These are phyloP conservation scores for Candida incommunis DNA, from an alignment of 805 yeast species.

Conservation along the genomic window DNA sequence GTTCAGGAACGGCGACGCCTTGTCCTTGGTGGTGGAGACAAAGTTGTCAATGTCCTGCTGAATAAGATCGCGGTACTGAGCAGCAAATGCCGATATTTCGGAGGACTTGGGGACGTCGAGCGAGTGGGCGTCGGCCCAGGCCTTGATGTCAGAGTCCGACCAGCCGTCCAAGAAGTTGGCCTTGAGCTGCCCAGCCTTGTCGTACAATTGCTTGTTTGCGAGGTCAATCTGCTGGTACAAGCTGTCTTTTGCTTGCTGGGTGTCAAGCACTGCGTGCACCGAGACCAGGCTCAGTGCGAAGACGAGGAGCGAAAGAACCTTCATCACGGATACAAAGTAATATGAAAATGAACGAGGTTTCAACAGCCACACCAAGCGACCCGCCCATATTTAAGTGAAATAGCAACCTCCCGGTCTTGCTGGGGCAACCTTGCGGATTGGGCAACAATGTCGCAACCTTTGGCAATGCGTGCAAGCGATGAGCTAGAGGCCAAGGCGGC, in stretches of 20 bases:
- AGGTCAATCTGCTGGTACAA: background rate
- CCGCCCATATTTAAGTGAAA: too few species aligned
- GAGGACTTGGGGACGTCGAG: background rate
- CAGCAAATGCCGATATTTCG: background rate
- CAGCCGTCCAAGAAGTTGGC: background rate
- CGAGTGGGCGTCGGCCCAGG: conserved; percentile 1
- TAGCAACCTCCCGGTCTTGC: too few species aligned
- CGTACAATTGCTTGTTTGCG: background rate
- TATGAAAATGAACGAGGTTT: too few species aligned
- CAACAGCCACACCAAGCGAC: too few species aligned
- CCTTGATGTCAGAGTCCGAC: background rate
- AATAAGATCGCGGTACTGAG: background rate
- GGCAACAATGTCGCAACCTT: too few species aligned
- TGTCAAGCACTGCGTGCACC: background rate
- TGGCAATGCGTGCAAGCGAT: too few species aligned
- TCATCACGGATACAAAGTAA: too few species aligned
- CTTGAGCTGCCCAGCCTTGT: background rate
- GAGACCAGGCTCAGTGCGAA: background rate
- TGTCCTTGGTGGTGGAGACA: conserved; percentile 5
- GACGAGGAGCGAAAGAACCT: too few species aligned
- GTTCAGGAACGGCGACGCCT: conserved; percentile 5
- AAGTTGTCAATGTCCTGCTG: background rate
- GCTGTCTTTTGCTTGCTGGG: background rate
- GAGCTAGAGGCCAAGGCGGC: too few species aligned
- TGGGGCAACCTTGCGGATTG: too few species aligned